phyloP scores from a whole-genome alignment of 768 basidiomycete genomes.

The Boletus reticulatus region DNA sequence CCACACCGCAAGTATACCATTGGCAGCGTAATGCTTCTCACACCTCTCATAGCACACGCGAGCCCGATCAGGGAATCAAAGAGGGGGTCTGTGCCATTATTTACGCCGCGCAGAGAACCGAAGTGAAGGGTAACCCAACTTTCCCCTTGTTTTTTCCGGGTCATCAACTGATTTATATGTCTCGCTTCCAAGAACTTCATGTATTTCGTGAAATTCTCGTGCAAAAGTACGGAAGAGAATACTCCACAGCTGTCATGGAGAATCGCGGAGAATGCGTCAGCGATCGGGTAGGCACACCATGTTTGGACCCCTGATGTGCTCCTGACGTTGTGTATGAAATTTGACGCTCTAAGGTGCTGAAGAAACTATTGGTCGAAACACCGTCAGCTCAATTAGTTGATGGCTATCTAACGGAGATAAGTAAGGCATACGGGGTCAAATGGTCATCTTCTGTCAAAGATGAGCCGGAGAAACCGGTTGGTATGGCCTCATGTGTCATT shows the following conservation, averaged over 20 bases:
- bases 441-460: slow-evolving; percentile 51
- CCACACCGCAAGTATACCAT: neutral
- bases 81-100: slow-evolving; percentile 91
- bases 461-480: slow-evolving; percentile 40
- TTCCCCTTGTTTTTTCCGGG: neutral
- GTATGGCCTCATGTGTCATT: slow-evolving; percentile 7
- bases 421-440: slow-evolving; percentile 76
- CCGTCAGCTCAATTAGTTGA: slow-evolving; percentile 79
- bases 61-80: slow-evolving; percentile 81
- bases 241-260: slow-evolving; percentile 81
- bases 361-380: slow-evolving; percentile 67
- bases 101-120: slow-evolving; percentile 88
- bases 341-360: slow-evolving; percentile 53
- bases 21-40: slow-evolving; percentile 3
- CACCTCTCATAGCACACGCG: slow-evolving; percentile 51
- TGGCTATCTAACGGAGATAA: slow-evolving; percentile 86
- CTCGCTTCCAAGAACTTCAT: slow-evolving; percentile 65
- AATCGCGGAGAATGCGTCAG: slow-evolving; percentile 80
- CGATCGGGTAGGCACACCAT: slow-evolving; percentile 59
- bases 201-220: slow-evolving; percentile 89
- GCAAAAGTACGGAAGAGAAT: slow-evolving; percentile 95
- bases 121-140: slow-evolving; percentile 66
- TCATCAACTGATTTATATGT: neutral
- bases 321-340: slow-evolving; percentile 2
- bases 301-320: neutral